Base-by-base conservation (phyloP, 805 yeast genomes). In the Komagataella phaffii region DNA sequence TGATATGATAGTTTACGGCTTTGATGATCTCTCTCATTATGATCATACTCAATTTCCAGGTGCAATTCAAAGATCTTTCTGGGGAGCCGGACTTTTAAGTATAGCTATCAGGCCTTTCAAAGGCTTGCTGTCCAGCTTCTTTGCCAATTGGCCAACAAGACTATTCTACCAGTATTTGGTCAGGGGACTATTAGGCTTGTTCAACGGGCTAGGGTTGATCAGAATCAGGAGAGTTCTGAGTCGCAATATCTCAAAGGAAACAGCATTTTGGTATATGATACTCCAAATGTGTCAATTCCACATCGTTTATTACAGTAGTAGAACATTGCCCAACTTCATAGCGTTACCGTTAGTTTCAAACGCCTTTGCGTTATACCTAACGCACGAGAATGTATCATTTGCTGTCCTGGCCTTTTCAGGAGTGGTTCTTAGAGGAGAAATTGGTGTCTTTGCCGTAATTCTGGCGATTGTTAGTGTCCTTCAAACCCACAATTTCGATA, bases 11-110 rank as follows among this genome's bases (percentile, higher is more conserved):
- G 74, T 76, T 55, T 74, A 79, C 61, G 96, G 96, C 1, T 56
- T 68, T 1, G 65, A 70, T 45, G 65, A 72, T 21, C 45, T 75
- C 1, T 54, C 66, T 1, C 55, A 68, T 49, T 91, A 75, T 61
- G 97, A 91, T 61, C 98, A 91, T 63, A 55, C 72, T 6, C 64
- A 71, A 50, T 91, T 88, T 62, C 95, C 96, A 0, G 97, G 97
- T 2, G 90, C 73, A 1, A 96, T 91, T 6, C 96, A 95, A 24
- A 73, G 97, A 51, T 79, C 96, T 0, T 90, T 89, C 59, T 60
- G 87, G 10, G 95, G 96, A 1, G 75, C 93, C 7, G 56, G 82
- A 50, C 54, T 79, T 1, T 54, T 88, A 10, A 72, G 87, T 0
- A 61, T 60, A 0, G 46, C 80, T 1, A 64, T 77, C 1, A 74